Percentiles rank a stretch among this genome's conserved stretches.
phyloP scores from a whole-genome alignment of 805 yeast species.

The Metschnikowia cerradonensis region DNA sequence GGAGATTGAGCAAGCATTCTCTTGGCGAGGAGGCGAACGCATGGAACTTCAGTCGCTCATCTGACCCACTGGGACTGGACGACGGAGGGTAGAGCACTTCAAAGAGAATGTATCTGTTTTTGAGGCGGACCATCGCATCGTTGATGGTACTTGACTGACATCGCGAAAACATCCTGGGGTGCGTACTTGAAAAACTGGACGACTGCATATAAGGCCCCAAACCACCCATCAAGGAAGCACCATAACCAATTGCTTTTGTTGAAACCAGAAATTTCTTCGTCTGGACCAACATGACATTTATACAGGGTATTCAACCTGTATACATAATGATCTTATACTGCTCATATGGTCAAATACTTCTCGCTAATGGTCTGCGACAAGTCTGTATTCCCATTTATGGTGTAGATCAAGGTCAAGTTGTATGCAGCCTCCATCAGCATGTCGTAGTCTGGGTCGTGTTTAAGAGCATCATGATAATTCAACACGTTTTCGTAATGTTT shows the following conservation, averaged over 20 bases:
- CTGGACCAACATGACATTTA: too few relatives aligned
- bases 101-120: conserved; percentile 78
- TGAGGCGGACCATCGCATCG: conserved; percentile 73
- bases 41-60: conserved; percentile 15
- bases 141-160: not conserved
- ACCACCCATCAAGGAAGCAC: too few relatives aligned
- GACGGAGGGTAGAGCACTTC: conserved; percentile 66
- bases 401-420: conserved; percentile 72
- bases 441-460: conserved; percentile 49
- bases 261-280: too few relatives aligned
- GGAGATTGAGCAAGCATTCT: conserved; percentile 44
- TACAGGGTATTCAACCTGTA: too few relatives aligned
- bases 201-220: too few relatives aligned
- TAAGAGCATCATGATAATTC: conserved; percentile 28
- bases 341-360: conserved; percentile 49
- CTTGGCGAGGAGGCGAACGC: conserved; percentile 28
- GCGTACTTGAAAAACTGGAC: not conserved
- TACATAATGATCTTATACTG: too few relatives aligned
- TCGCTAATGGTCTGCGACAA: conserved; percentile 65
- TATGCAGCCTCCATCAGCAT: conserved; percentile 80
- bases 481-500: conserved; percentile 70
- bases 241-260: too few relatives aligned
- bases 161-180: not conserved
- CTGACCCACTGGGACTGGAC: conserved; percentile 11
- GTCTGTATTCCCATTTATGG: conserved; percentile 64